Conservation (phyloP, 257 asterid genomes). For the Salvia splendens region DNA sequence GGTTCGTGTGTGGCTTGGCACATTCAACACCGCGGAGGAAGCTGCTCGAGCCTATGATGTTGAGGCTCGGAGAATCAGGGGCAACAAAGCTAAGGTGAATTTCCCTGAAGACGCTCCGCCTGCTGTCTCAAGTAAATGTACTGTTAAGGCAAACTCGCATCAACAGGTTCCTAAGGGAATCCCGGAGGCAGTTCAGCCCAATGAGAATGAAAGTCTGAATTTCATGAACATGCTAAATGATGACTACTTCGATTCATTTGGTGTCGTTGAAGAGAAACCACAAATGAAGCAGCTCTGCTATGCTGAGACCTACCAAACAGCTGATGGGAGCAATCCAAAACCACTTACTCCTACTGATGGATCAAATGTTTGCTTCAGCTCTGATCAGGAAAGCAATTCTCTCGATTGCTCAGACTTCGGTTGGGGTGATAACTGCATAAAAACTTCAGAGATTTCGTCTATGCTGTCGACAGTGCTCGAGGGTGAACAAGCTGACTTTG, state of each 20-base stretch:
- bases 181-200: constrained; percentile 35
- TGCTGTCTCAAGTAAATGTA: constrained; percentile 46
- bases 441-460: constrained; percentile 79
- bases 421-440: constrained; percentile 68
- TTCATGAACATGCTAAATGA: constrained; percentile 37
- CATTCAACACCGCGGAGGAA: constrained; percentile 96
- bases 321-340: constrained; percentile 46
- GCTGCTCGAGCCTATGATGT: constrained; percentile 96
- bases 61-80: constrained; percentile 91
- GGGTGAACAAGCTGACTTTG: constrained; percentile 46
- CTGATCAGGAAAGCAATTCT: constrained; percentile 86
- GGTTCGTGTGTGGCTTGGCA: constrained; percentile 98
- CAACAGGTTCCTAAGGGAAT: constrained; percentile 42
- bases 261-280: constrained; percentile 68
- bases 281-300: constrained; percentile 43
- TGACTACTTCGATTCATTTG: constrained; percentile 42
- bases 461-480: constrained; percentile 57
- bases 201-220: constrained; percentile 28
- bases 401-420: constrained; percentile 79
- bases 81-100: constrained; percentile 91
- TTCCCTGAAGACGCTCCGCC: constrained; percentile 67
- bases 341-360: constrained; percentile 48
- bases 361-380: constrained; percentile 53
- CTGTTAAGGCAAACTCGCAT: constrained; percentile 39
- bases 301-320: constrained; percentile 35